These are phyloP conservation scores for Chalciporus sphaerocephalus DNA, from an alignment of 768 basidiomycete species.

Conservation along the genomic window DNA sequence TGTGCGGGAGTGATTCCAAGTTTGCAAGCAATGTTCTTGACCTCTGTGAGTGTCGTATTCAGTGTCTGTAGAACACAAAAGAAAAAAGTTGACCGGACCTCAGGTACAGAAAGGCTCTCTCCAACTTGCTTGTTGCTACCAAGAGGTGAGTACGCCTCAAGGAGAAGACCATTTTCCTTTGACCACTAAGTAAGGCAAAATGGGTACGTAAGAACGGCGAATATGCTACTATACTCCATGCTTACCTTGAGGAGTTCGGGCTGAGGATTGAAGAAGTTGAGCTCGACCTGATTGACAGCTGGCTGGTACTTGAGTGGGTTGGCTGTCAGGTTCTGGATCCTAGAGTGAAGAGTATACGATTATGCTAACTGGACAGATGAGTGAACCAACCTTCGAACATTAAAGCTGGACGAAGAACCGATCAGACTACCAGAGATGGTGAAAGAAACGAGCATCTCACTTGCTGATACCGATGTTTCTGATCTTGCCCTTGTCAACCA, in stretches of 20 bases:
- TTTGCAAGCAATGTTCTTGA: conserved; percentile 54
- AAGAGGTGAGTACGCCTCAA: conserved; percentile 76
- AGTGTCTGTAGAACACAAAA: background rate
- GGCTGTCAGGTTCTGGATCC: conserved; percentile 59
- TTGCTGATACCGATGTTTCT: conserved; percentile 84
- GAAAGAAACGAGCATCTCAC: conserved; percentile 31
- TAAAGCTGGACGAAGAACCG: conserved; percentile 43
- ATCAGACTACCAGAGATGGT: background rate
- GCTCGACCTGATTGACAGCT: conserved; percentile 76
- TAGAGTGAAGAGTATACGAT: conserved; percentile 6
- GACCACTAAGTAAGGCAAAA: conserved; percentile 50
- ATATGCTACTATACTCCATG: background rate
- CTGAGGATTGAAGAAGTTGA: conserved; percentile 75
- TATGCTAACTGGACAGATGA: background rate
- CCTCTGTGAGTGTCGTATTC: conserved; percentile 25
- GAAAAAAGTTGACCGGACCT: conserved; percentile 32
- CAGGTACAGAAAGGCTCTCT: conserved; percentile 54
- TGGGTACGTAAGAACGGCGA: background rate
- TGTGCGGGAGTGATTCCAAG: conserved; percentile 72
- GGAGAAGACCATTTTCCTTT: conserved; percentile 56
- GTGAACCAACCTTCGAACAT: conserved; percentile 42
- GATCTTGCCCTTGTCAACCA: conserved; percentile 73
- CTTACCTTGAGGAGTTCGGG: conserved; percentile 63
- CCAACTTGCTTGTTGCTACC: conserved; percentile 58
- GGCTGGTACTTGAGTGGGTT: conserved; percentile 57